Conservation (phyloP, 352 stramenopile species). For the Phytophthora pisi region DNA sequence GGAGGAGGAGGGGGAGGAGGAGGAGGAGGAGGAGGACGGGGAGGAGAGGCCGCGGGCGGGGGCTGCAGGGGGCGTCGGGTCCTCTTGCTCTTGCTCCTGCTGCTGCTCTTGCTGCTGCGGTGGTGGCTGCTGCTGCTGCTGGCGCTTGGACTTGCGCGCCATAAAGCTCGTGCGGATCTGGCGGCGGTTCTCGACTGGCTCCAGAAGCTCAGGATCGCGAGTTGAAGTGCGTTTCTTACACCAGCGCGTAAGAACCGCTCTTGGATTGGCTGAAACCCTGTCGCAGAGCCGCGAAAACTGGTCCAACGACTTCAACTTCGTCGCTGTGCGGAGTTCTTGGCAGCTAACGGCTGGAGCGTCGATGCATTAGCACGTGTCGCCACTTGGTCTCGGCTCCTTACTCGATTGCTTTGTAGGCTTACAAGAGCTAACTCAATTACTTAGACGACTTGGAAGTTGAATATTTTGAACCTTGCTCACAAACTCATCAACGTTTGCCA, state of each 20-base stretch:
- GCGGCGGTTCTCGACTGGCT: slow-evolving; percentile 35
- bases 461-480: too few relatives aligned
- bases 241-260: slow-evolving; percentile 1
- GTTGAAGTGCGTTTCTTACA: slow-evolving; percentile 13
- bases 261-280: not conserved
- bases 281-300: too few relatives aligned
- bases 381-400: too few relatives aligned
- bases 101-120: slow-evolving; percentile 17
- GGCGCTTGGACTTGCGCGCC: slow-evolving; percentile 38
- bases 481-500: too few relatives aligned
- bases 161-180: slow-evolving; percentile 35
- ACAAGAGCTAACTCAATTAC: too few relatives aligned
- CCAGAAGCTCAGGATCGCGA: slow-evolving; percentile 20
- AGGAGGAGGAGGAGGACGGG: too few relatives aligned
- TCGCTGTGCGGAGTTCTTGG: too few relatives aligned
- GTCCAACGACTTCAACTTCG: not conserved
- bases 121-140: slow-evolving; percentile 15
- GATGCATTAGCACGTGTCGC: too few relatives aligned
- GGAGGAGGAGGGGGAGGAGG: too few relatives aligned
- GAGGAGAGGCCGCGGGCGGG: not conserved
- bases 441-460: too few relatives aligned
- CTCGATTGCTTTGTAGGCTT: too few relatives aligned
- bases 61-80: slow-evolving; percentile 10
- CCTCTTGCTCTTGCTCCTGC: not conserved
- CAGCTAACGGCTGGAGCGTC: too few relatives aligned